These are phyloP conservation scores for Sporopachydermia cereana DNA, from an alignment of 1,139 yeast genomes.

Conservation along the genomic window DNA sequence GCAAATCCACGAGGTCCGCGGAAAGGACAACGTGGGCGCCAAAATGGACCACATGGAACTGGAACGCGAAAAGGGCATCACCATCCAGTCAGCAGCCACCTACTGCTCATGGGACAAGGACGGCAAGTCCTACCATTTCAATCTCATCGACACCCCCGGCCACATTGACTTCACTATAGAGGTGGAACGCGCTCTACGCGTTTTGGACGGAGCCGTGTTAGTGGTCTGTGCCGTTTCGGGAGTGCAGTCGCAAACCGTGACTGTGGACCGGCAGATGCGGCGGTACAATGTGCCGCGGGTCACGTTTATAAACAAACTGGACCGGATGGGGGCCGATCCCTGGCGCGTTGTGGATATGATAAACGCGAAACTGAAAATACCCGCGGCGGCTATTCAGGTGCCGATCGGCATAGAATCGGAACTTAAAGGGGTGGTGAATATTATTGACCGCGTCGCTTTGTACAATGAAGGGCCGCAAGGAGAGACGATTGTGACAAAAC, in stretches of 20 bases:
- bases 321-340: slow-evolving; percentile 97
- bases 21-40: slow-evolving; percentile 96
- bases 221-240: slow-evolving; percentile 98
- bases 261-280: slow-evolving; percentile 98
- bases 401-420: slow-evolving; percentile 91
- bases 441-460: slow-evolving; percentile 75
- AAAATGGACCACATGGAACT: slow-evolving; percentile 98
- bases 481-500: slow-evolving; percentile 50
- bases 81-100: slow-evolving; percentile 97
- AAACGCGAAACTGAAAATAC: slow-evolving; percentile 72
- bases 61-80: slow-evolving; percentile 95
- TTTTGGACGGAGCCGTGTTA: slow-evolving; percentile 92
- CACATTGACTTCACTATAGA: slow-evolving; percentile 98
- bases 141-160: slow-evolving; percentile 95
- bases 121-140: slow-evolving; percentile 63
- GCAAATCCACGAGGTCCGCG: slow-evolving; percentile 96
- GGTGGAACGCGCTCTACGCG: slow-evolving; percentile 95
- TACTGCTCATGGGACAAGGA: slow-evolving; percentile 92
- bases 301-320: slow-evolving; percentile 96
- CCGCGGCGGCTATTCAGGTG: slow-evolving; percentile 96
- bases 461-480: slow-evolving; percentile 93
- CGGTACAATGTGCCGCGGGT: slow-evolving; percentile 95
- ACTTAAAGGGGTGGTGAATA: slow-evolving; percentile 80
- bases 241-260: slow-evolving; percentile 96
- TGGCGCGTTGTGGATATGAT: slow-evolving; percentile 91